Evolutionary conservation across 2,329 filamentous ascomycete species (phyloP).

Genomic region (Trichophyton rubrum): DNA sequence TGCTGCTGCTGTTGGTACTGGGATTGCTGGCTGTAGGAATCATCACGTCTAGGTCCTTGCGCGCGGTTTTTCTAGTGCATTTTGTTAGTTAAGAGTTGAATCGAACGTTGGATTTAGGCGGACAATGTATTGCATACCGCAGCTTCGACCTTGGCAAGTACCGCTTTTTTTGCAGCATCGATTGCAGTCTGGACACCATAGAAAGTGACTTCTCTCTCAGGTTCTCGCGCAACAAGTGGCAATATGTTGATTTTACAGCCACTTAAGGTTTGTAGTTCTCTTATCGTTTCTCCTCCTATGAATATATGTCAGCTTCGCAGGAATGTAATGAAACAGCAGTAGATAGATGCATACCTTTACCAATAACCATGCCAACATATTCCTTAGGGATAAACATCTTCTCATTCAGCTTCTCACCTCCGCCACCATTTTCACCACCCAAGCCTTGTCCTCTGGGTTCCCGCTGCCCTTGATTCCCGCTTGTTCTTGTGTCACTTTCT

Average conservation of each 20-base stretch:
- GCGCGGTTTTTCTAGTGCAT: slow-evolving; percentile 23
- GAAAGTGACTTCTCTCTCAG: slow-evolving; percentile 74
- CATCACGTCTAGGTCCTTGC: slow-evolving; percentile 21
- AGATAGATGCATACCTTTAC: slow-evolving; percentile 48
- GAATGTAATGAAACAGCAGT: neutral
- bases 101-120: neutral
- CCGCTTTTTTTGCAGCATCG: slow-evolving; percentile 65
- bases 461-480: slow-evolving; percentile 12
- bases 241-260: slow-evolving; percentile 90
- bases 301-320: slow-evolving; percentile 14
- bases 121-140: slow-evolving; percentile 46
- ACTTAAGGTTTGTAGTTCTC: slow-evolving; percentile 77
- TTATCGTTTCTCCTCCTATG: slow-evolving; percentile 72
- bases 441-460: slow-evolving; percentile 23
- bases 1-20: slow-evolving; percentile 29
- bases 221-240: slow-evolving; percentile 63
- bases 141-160: slow-evolving; percentile 84
- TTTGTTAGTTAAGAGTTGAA: slow-evolving; percentile 15
- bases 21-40: slow-evolving; percentile 33
- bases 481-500: slow-evolving; percentile 59
- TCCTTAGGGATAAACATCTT: slow-evolving; percentile 78
- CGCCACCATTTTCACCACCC: slow-evolving; percentile 20
- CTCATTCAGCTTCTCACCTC: slow-evolving; percentile 55
- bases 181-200: slow-evolving; percentile 69
- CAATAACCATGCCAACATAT: slow-evolving; percentile 91